Evolutionary conservation across 73 alveolate genomes (phyloP).

Genomic region (Paramecium biaurelia): DNA sequence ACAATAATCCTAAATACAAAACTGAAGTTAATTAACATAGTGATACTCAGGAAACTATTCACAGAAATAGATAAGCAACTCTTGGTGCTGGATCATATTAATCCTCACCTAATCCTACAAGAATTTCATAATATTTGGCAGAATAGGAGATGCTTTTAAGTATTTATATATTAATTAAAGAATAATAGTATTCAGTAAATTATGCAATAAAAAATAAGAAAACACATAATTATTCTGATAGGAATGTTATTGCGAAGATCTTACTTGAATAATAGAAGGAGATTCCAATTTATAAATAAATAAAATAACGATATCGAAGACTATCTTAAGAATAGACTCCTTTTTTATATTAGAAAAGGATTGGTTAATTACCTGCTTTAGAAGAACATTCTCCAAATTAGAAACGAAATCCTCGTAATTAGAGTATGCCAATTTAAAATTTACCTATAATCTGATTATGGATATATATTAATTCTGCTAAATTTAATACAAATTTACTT

Average conservation of each 20-base stretch:
- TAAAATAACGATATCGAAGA: not conserved
- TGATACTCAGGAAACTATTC: not conserved
- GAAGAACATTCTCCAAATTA: not conserved
- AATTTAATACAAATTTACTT: not conserved
- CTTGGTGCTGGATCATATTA: not conserved
- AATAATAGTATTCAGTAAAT: not conserved
- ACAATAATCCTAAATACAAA: not conserved
- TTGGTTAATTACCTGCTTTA: not conserved
- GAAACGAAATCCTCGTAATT: not conserved
- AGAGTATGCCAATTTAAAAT: not conserved
- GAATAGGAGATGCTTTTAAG: slow-evolving; percentile 23
- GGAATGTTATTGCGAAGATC: not conserved
- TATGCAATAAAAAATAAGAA: not conserved
- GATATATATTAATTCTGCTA: not conserved
- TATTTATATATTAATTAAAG: not conserved
- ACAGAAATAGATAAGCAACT: not conserved
- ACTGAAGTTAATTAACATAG: not conserved
- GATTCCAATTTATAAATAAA: not conserved
- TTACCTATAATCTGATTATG: not conserved
- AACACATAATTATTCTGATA: not conserved
- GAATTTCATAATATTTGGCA: not conserved
- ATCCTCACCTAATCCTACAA: slow-evolving; percentile 30
- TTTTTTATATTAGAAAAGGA: not conserved
- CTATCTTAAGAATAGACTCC: not conserved
- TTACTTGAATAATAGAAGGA: not conserved